Evolutionary conservation across 177 flowering plant genomes (phyloP).

Genomic region (Vitis hybrid): DNA sequence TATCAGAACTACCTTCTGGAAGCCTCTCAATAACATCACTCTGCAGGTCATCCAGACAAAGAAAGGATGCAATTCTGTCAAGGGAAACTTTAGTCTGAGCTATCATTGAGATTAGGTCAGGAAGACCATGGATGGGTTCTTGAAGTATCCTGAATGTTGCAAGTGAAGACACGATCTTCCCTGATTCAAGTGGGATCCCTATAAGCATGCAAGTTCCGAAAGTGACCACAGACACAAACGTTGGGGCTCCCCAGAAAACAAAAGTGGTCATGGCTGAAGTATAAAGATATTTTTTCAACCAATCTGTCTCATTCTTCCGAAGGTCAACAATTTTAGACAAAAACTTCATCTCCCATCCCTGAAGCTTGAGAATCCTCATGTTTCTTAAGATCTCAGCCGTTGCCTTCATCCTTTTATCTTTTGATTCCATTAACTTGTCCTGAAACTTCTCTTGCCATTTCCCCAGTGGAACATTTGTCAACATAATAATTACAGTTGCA

Average conservation of each 20-base stretch:
- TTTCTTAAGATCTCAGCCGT: slow-evolving; percentile 72
- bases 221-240: slow-evolving; percentile 60
- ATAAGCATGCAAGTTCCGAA: slow-evolving; percentile 50
- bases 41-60: slow-evolving; percentile 53
- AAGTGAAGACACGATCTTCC: slow-evolving; percentile 62
- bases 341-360: slow-evolving; percentile 89
- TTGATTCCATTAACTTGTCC: slow-evolving; percentile 62
- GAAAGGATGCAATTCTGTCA: slow-evolving; percentile 59
- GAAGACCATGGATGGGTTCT: slow-evolving; percentile 60
- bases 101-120: slow-evolving; percentile 59
- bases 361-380: slow-evolving; percentile 87
- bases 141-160: slow-evolving; percentile 72
- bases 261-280: slow-evolving; percentile 42
- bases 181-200: slow-evolving; percentile 64
- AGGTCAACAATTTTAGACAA: slow-evolving; percentile 56
- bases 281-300: slow-evolving; percentile 59
- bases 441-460: slow-evolving; percentile 54
- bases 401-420: slow-evolving; percentile 75
- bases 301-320: slow-evolving; percentile 50
- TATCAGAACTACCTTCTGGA: slow-evolving; percentile 35
- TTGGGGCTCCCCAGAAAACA: slow-evolving; percentile 47
- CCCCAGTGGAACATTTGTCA: slow-evolving; percentile 63
- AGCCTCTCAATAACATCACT: slow-evolving; percentile 42
- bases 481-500: slow-evolving; percentile 56
- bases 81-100: slow-evolving; percentile 74